These are phyloP conservation scores for Parachaetomium inaequale DNA, from an alignment of 495 filamentous ascomycete genomes.

Conservation along the genomic window DNA sequence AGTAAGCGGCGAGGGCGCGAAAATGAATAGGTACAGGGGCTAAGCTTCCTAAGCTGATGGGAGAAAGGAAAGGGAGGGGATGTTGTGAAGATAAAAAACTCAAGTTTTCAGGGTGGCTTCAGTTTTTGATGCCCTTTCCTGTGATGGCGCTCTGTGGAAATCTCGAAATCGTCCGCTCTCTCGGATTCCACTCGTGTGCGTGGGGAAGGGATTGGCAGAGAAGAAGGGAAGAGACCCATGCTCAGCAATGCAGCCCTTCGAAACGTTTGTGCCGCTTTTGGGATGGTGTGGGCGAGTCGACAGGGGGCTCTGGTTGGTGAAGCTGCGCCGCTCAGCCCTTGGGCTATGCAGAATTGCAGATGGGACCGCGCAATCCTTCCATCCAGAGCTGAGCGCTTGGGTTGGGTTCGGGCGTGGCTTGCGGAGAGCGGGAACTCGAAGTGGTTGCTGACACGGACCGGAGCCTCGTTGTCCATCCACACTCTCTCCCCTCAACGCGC, in stretches of 20 bases:
- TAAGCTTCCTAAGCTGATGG: neutral
- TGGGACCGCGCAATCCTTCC: slow-evolving; percentile 17
- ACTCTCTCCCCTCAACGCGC: neutral
- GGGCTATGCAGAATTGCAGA: slow-evolving; percentile 15
- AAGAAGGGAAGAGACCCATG: neutral
- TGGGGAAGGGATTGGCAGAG: neutral
- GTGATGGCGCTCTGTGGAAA: neutral
- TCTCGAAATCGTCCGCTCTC: neutral
- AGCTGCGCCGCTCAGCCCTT: slow-evolving; percentile 23
- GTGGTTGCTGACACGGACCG: slow-evolving; percentile 1
- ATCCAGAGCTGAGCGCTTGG: slow-evolving; percentile 11
- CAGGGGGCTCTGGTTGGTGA: slow-evolving; percentile 20
- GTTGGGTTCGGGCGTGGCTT: neutral
- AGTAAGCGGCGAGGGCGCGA: neutral
- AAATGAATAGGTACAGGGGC: neutral
- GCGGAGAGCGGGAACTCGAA: neutral
- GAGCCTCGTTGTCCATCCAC: slow-evolving; percentile 8
- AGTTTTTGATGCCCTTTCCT: too few species aligned
- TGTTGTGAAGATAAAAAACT: too few species aligned
- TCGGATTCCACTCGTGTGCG: neutral
- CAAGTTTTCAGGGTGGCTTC: too few species aligned
- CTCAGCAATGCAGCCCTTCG: slow-evolving; percentile 5
- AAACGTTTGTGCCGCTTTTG: slow-evolving; percentile 16
- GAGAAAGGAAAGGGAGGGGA: neutral
- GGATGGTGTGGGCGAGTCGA: slow-evolving; percentile 4